Evolutionary conservation across 176 grass and related monocot species (phyloP), one percentile per base, ranked within the genome.

Genomic region (Ampelocalamus luodianensis): DNA sequence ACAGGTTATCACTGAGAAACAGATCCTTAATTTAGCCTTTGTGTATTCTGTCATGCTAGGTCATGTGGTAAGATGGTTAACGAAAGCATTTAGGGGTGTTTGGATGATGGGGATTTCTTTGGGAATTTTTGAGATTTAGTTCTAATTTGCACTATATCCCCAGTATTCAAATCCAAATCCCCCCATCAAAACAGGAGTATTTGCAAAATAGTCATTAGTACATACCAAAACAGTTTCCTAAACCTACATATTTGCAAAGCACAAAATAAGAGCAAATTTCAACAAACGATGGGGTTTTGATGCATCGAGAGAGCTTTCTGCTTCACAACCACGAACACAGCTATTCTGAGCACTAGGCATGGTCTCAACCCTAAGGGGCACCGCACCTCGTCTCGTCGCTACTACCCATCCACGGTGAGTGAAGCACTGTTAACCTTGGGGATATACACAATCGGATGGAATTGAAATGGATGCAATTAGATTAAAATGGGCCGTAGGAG

Each of bases 321-420:
- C 44, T 69, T 42, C 37, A 71, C 66, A 71, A 20, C 23, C 65
- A 56, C 49, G 20, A 63, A 9, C 24, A 64, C 40, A 24, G 16
- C 14, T 20, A 54, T 66, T 2, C 77, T 46, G 27, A 49, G 49
- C 60, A 51, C 44, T 23, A 17, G 32, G 32, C 20, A 81, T 66
- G 22, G 29, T 5, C 10, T 43, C 45, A 80, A 68, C 63, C 63
- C 46, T 81, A 81, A 56, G 34, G 34, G 50, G 65, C 29, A 68
- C 63, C 70, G 42, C 50, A 32, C 14, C 46, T 48, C 46, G 46
- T 48, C 68, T 56, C 23, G n/a, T 27, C 10, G 66, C 37, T 43
- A 32, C 20, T 48, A 44, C 4, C 34, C 65, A 68, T 45, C 62
- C 22, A 22, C 8, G 16, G 11, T n/a, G 24, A 48, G 53, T 0